Evolutionary conservation across 179 eudicot genomes (phyloP).

Genomic region (Spergularia azorica): DNA sequence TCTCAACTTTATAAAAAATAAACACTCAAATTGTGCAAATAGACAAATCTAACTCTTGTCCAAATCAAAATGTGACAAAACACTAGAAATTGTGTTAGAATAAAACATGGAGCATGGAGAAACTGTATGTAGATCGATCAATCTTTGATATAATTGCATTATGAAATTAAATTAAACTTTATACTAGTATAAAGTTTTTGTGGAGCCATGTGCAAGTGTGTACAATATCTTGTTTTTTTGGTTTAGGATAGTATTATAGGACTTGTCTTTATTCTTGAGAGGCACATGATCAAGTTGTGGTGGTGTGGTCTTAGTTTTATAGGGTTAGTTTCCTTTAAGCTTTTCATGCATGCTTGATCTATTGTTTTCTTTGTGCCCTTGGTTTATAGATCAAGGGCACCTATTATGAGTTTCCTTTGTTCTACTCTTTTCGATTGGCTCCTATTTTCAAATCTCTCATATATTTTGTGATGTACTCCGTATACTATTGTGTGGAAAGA

Average conservation of each 20-base stretch:
- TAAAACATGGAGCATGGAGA: constrained; percentile 26
- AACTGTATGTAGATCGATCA: constrained; percentile 18
- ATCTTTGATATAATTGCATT: background rate
- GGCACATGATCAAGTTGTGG: constrained; percentile 34
- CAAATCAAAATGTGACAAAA: constrained; percentile 28
- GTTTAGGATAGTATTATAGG: constrained; percentile 16
- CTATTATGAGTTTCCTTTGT: no score
- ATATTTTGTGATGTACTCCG: no score
- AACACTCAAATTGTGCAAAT: background rate
- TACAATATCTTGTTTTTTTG: background rate
- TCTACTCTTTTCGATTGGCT: no score
- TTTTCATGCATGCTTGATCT: constrained; percentile 28
- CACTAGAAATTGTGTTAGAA: constrained; percentile 3
- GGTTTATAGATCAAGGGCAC: no score
- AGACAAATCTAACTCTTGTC: constrained; percentile 15
- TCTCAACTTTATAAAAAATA: background rate
- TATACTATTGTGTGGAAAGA: no score
- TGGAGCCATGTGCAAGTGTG: constrained; percentile 31
- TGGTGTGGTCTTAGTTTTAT: constrained; percentile 11
- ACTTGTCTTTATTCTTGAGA: constrained; percentile 24
- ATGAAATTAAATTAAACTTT: background rate
- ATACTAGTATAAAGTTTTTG: background rate
- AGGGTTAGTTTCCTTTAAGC: constrained; percentile 2
- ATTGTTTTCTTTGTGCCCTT: constrained; percentile 13
- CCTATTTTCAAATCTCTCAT: no score